phyloP scores from a whole-genome alignment of 371 early-diverging fungal genomes.

The Mortierella sp. region DNA sequence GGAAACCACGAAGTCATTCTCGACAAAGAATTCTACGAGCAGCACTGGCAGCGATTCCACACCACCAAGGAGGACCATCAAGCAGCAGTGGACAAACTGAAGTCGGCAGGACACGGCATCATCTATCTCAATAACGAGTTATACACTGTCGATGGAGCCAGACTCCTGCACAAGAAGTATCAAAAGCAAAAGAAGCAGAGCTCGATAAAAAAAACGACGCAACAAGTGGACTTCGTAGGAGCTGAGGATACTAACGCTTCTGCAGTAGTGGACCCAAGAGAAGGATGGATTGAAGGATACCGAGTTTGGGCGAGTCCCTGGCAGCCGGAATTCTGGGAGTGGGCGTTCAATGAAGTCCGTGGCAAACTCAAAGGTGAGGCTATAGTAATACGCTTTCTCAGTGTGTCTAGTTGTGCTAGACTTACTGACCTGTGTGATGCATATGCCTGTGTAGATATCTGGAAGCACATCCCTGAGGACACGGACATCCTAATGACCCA shows the following conservation, averaged over 20 bases:
- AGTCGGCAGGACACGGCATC: slow-evolving; percentile 52
- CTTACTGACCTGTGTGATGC: not conserved
- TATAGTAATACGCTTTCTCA: not conserved
- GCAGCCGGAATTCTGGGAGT: slow-evolving; percentile 64
- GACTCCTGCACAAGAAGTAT: slow-evolving; percentile 22
- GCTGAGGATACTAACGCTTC: slow-evolving; percentile 5
- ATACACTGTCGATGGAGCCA: slow-evolving; percentile 53
- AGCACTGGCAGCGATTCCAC: slow-evolving; percentile 40
- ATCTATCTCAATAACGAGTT: slow-evolving; percentile 64
- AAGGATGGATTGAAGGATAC: slow-evolving; percentile 41
- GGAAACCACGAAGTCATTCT: slow-evolving; percentile 68
- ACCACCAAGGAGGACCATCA: slow-evolving; percentile 28
- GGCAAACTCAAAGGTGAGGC: slow-evolving; percentile 39
- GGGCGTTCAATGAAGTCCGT: slow-evolving; percentile 64
- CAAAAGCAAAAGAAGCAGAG: slow-evolving; percentile 19
- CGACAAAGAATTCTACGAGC: slow-evolving; percentile 35
- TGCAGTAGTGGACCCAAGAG: slow-evolving; percentile 18
- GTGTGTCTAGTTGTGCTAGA: not conserved
- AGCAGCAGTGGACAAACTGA: slow-evolving; percentile 27
- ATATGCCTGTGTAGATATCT: slow-evolving; percentile 40
- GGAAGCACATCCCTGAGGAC: slow-evolving; percentile 61
- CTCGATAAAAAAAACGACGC: not conserved
- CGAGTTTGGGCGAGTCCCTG: slow-evolving; percentile 67
- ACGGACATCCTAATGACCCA: slow-evolving; percentile 70
- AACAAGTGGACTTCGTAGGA: not conserved